A percentile compares a stretch with the other conserved stretches of the same genome.
Conservation (phyloP, 495 filamentous ascomycete species). For the Penicillium waksmanii region DNA sequence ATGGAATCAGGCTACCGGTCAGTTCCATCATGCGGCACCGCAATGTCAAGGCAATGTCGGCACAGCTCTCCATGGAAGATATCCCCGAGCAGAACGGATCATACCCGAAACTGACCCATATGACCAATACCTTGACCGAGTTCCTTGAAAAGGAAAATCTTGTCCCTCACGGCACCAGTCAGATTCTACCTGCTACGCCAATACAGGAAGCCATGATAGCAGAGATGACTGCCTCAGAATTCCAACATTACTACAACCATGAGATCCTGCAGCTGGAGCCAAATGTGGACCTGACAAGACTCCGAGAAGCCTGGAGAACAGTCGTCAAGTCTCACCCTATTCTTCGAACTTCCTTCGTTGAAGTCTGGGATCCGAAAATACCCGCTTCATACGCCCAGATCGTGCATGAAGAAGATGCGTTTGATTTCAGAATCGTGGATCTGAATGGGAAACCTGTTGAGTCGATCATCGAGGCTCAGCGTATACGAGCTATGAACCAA, state of each 20-base stretch:
- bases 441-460: slow-evolving; percentile 23
- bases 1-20: slow-evolving; percentile 61
- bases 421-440: slow-evolving; percentile 26
- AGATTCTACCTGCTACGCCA: slow-evolving; percentile 71
- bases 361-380: slow-evolving; percentile 60
- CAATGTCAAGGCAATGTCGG: slow-evolving; percentile 60
- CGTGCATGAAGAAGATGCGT: slow-evolving; percentile 41
- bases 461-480: slow-evolving; percentile 27
- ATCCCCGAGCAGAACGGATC: slow-evolving; percentile 11
- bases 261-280: slow-evolving; percentile 64
- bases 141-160: slow-evolving; percentile 35
- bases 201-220: slow-evolving; percentile 85
- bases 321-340: slow-evolving; percentile 65
- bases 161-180: slow-evolving; percentile 42
- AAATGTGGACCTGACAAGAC: slow-evolving; percentile 51
- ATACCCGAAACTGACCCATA: slow-evolving; percentile 25
- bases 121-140: slow-evolving; percentile 36
- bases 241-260: slow-evolving; percentile 78
- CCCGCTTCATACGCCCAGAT: slow-evolving; percentile 66
- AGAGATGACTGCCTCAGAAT: slow-evolving; percentile 71
- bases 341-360: slow-evolving; percentile 69
- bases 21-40: slow-evolving; percentile 71
- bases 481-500: slow-evolving; percentile 25
- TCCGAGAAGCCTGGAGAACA: slow-evolving; percentile 61
- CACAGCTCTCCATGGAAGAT: slow-evolving; percentile 19